Evolutionary conservation across 495 filamentous ascomycete genomes (phyloP), one percentile per base, ranked within the genome.

Genomic region (Annulohypoxylon moriforme): DNA sequence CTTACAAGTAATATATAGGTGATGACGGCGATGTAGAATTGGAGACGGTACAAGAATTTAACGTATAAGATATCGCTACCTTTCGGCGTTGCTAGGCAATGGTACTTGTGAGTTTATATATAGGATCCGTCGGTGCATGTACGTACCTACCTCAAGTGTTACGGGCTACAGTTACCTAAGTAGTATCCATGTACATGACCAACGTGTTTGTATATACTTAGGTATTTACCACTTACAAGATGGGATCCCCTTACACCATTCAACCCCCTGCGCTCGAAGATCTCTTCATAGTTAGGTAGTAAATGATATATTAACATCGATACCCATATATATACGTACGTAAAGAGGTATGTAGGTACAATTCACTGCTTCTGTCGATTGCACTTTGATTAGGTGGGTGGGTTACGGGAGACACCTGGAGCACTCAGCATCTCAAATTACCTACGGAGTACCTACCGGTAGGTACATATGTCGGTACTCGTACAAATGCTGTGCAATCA

Each of bases 171-270:
- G 24, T 52, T 25, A 49, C 14, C 7, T 44, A 40, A 6, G 27
- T n/a, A 40, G 40, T 44, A 49, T 14, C 7, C n/a, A 52, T 4
- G 47, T 52, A 52, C n/a, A n/a, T n/a, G n/a, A 52, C 47, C 47
- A 52, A 52, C 47, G 24, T 52, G 22, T 50, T 50, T 36, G 53
- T 57, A 38, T n/a, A n/a, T n/a, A n/a, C n/a, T n/a, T n/a, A n/a
- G n/a, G n/a, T n/a, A n/a, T n/a, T 18, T 38, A 16, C 18, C 33
- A 57, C 33, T 57, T 38, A 57, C 53, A 57, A 40, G 16, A 52
- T 52, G 18, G 20, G 10, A 24, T 24, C 14, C 18, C 53, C 18
- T 57, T 38, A 40, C 53, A 22, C 31, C 16, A 40, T 14, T n/a
- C 36, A 57, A 11, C 16, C 20, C 53, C 53, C 40, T 57, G 34